Evolutionary conservation across 371 early-diverging fungal species (phyloP).

Genomic region (Lichtheimia ramosa): DNA sequence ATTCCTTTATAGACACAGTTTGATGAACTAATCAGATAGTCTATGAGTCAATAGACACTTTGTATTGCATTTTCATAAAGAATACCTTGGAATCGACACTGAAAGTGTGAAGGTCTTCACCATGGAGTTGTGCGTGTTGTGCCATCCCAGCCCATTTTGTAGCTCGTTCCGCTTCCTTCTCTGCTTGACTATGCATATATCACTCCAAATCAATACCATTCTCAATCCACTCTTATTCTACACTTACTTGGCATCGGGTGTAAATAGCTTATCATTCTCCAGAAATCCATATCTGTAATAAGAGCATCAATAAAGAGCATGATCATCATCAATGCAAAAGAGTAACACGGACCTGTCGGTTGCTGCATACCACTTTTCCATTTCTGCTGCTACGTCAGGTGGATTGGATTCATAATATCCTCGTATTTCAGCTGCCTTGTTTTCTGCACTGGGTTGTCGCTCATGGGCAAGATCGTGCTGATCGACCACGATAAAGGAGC

Average conservation of each 20-base stretch:
- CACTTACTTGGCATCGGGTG: conserved; percentile 16
- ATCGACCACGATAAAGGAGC: neutral
- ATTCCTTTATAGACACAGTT: conserved; percentile 64
- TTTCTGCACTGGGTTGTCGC: neutral
- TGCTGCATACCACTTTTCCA: conserved; percentile 53
- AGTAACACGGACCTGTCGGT: conserved; percentile 31
- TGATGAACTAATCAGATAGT: conserved; percentile 36
- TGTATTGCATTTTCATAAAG: too few relatives aligned
- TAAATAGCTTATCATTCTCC: conserved; percentile 13
- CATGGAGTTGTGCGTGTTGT: conserved; percentile 24
- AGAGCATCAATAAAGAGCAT: too few relatives aligned
- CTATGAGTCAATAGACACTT: neutral
- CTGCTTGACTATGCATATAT: conserved; percentile 11
- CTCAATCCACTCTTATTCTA: too few relatives aligned
- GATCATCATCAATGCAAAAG: neutral
- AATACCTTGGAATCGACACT: conserved; percentile 40
- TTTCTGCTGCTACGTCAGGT: conserved; percentile 41
- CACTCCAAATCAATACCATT: too few relatives aligned
- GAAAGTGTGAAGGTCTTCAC: conserved; percentile 44
- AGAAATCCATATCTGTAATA: conserved; percentile 53
- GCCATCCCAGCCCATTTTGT: conserved; percentile 65
- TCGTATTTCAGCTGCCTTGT: conserved; percentile 7
- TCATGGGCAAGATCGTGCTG: neutral
- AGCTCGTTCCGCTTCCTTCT: conserved; percentile 42
- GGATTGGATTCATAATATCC: conserved; percentile 9